A percentile compares a stretch with the other conserved stretches of the same genome.
phyloP scores from a whole-genome alignment of 495 filamentous ascomycete species.

The Chaetomium tenue region DNA sequence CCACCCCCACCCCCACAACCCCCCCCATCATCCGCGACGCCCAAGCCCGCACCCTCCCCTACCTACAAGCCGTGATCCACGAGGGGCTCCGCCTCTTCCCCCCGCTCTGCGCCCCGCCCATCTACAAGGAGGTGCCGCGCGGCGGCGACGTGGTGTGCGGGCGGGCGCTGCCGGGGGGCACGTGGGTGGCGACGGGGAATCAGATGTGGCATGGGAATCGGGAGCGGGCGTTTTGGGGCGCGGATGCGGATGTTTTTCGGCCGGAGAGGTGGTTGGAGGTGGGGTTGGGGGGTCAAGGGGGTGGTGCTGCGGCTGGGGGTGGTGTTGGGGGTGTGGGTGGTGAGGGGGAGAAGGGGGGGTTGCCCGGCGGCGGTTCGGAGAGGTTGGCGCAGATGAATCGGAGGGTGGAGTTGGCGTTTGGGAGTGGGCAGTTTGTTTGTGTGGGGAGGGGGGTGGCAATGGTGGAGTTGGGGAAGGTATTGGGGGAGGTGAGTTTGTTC shows the following conservation, averaged over 20 bases:
- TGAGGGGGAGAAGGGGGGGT: slow-evolving; percentile 18
- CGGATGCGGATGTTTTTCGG: slow-evolving; percentile 46
- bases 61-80: slow-evolving; percentile 49
- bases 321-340: slow-evolving; percentile 23
- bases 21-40: slow-evolving; percentile 24
- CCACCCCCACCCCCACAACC: neutral
- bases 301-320: too few species aligned
- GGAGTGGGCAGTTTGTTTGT: slow-evolving; percentile 42
- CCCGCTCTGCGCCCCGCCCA: slow-evolving; percentile 46
- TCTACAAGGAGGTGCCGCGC: slow-evolving; percentile 44
- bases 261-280: slow-evolving; percentile 53
- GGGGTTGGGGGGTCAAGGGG: slow-evolving; percentile 8
- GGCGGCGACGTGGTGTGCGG: slow-evolving; percentile 55
- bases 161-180: slow-evolving; percentile 55
- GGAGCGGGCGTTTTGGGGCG: slow-evolving; percentile 36
- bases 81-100: slow-evolving; percentile 50
- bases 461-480: slow-evolving; percentile 52
- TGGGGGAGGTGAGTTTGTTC: slow-evolving; percentile 50
- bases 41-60: slow-evolving; percentile 45
- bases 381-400: slow-evolving; percentile 33
- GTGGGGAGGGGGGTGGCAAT: slow-evolving; percentile 39
- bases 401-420: slow-evolving; percentile 34
- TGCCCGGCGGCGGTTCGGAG: too few species aligned
- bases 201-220: slow-evolving; percentile 31
- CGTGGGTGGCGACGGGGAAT: slow-evolving; percentile 46